phyloP scores from a whole-genome alignment of 2,329 filamentous ascomycete species.

The Dendrostoma leiphaemia region DNA sequence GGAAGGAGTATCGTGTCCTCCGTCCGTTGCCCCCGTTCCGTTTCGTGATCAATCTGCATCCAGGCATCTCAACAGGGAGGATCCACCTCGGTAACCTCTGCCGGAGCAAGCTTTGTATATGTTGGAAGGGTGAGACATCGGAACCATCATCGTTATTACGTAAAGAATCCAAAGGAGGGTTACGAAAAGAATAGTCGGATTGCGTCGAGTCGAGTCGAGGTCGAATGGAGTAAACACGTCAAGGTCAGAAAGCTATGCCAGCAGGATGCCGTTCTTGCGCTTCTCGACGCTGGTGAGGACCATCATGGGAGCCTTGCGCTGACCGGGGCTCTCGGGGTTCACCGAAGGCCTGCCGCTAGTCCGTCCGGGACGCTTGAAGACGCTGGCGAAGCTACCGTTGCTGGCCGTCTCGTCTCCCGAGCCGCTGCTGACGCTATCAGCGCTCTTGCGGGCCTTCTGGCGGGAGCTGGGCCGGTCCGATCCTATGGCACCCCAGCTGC shows the following conservation, averaged over 20 bases:
- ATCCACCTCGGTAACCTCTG: slow-evolving; percentile 18
- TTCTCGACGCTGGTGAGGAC: slow-evolving; percentile 88
- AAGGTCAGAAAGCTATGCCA: too few relatives aligned
- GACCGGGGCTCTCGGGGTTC: slow-evolving; percentile 45
- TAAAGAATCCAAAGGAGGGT: slow-evolving; percentile 3
- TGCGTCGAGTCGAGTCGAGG: not conserved
- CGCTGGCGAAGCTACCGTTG: slow-evolving; percentile 61
- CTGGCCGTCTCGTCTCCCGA: slow-evolving; percentile 47
- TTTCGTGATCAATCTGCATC: slow-evolving; percentile 25
- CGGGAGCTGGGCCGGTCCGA: slow-evolving; percentile 76
- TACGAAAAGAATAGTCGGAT: not conserved
- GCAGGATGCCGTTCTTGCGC: slow-evolving; percentile 64
- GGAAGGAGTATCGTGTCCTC: slow-evolving; percentile 18
- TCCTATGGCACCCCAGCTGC: slow-evolving; percentile 74
- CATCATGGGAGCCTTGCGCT: slow-evolving; percentile 82
- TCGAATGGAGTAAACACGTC: too few relatives aligned
- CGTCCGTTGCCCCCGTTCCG: slow-evolving; percentile 13
- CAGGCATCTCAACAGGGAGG: slow-evolving; percentile 21
- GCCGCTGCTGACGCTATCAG: slow-evolving; percentile 65
- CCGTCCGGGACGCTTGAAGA: slow-evolving; percentile 61
- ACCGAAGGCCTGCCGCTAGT: slow-evolving; percentile 40
- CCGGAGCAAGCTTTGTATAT: slow-evolving; percentile 10
- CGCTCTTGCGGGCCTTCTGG: slow-evolving; percentile 62
- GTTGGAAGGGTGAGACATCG: slow-evolving; percentile 5
- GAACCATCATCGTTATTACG: slow-evolving; percentile 18